Percentiles rank a stretch among this genome's conserved stretches.
These are phyloP conservation scores for Calonectria henricotiae DNA, from an alignment of 2,329 filamentous ascomycete genomes.

Conservation along the genomic window DNA sequence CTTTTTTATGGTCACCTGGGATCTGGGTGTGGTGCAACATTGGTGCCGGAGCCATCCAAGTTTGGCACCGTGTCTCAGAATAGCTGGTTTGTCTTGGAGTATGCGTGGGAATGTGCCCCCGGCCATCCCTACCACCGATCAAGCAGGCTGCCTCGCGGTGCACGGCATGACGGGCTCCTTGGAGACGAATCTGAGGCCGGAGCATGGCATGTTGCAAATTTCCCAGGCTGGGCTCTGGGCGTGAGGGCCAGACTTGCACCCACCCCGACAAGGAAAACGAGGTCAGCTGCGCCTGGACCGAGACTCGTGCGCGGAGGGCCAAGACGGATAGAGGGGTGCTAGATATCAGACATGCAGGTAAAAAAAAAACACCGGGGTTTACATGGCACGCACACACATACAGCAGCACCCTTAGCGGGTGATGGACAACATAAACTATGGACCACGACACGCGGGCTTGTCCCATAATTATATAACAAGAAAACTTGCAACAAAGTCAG, in stretches of 20 bases:
- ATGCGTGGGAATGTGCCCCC: constrained; percentile 35
- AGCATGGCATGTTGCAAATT: not conserved
- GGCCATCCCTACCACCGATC: constrained; percentile 36
- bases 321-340: constrained; percentile 24
- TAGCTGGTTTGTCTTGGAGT: constrained; percentile 46
- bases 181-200: constrained; percentile 1
- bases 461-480: not conserved
- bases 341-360: constrained; percentile 34
- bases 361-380: constrained; percentile 19
- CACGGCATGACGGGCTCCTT: constrained; percentile 31
- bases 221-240: constrained; percentile 15
- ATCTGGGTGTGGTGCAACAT: constrained; percentile 47
- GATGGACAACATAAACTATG: constrained; percentile 3
- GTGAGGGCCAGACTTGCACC: constrained; percentile 15
- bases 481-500: not conserved
- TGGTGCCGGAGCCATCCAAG: constrained; percentile 48
- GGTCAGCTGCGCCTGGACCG: constrained; percentile 32
- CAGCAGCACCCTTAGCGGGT: not conserved
- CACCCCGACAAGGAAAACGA: constrained; percentile 8
- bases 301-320: constrained; percentile 25
- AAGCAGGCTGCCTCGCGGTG: constrained; percentile 41
- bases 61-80: constrained; percentile 51
- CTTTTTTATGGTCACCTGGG: constrained; percentile 49
- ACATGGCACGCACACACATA: constrained; percentile 5
- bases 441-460: not conserved